These are phyloP conservation scores for Corniculantispora saksenae DNA, from an alignment of 2,329 filamentous ascomycete species.

Conservation along the genomic window DNA sequence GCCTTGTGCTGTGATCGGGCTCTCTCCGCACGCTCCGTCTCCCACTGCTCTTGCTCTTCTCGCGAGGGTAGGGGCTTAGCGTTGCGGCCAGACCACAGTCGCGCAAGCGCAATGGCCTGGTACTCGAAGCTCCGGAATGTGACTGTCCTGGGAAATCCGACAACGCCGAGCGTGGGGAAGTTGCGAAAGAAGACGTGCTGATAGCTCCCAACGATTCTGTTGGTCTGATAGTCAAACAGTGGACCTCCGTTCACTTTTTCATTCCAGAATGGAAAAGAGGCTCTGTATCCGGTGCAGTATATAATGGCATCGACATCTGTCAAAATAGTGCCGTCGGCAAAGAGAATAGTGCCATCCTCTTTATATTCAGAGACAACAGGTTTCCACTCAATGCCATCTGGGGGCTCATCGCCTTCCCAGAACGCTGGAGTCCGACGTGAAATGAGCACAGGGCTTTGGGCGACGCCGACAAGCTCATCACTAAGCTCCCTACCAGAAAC, in stretches of 20 bases:
- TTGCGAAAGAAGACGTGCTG: conserved; percentile 55
- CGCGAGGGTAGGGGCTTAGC: conserved; percentile 39
- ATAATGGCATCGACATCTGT: conserved; percentile 32
- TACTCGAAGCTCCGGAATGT: conserved; percentile 56
- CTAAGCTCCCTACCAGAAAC: conserved; percentile 45
- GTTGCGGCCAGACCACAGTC: conserved; percentile 47
- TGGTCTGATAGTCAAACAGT: conserved; percentile 51
- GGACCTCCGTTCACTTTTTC: conserved; percentile 42
- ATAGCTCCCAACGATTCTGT: conserved; percentile 47
- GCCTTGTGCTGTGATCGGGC: conserved; percentile 35
- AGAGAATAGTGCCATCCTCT: conserved; percentile 44
- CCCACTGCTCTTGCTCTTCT: conserved; percentile 48
- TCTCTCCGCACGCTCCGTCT: conserved; percentile 37
- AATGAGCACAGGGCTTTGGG: conserved; percentile 48
- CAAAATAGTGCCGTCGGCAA: conserved; percentile 31
- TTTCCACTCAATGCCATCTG: conserved; percentile 53
- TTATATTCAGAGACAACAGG: conserved; percentile 49
- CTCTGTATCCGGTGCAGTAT: conserved; percentile 37
- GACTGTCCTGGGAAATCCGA: conserved; percentile 14
- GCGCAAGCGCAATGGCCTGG: conserved; percentile 54
- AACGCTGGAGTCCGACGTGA: conserved; percentile 50
- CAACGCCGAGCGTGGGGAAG: conserved; percentile 44
- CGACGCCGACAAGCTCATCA: conserved; percentile 38
- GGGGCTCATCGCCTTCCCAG: conserved; percentile 53
- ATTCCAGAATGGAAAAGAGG: conserved; percentile 54